Conservation (phyloP, 257 asterid genomes). For the Fraxinus pennsylvanica region DNA sequence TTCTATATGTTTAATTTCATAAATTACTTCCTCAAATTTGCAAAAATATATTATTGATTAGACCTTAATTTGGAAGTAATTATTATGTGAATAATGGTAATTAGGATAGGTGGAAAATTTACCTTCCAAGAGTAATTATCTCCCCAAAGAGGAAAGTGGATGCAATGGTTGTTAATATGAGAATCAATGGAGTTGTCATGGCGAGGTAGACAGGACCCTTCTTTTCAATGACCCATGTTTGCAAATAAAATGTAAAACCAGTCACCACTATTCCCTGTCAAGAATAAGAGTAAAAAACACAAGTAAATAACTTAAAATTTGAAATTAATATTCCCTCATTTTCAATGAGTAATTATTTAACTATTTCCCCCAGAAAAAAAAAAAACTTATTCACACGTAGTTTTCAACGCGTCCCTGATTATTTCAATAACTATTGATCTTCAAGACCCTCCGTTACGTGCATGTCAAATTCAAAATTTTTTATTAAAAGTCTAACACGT, state of each 20-base stretch:
- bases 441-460: too few relatives aligned
- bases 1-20: too few relatives aligned
- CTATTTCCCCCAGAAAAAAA: too few relatives aligned
- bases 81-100: not conserved
- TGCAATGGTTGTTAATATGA: slow-evolving; percentile 53
- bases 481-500: not conserved
- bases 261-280: slow-evolving; percentile 81
- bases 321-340: not conserved
- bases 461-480: too few relatives aligned
- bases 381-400: not conserved
- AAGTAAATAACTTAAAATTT: not conserved
- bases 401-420: not conserved
- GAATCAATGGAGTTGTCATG: slow-evolving; percentile 65
- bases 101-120: not conserved
- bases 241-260: slow-evolving; percentile 73
- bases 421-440: too few relatives aligned
- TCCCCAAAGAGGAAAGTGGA: slow-evolving; percentile 74
- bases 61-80: not conserved
- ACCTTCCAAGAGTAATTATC: slow-evolving; percentile 74
- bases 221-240: slow-evolving; percentile 86
- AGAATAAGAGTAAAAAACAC: not conserved
- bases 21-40: not conserved
- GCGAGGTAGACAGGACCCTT: slow-evolving; percentile 85
- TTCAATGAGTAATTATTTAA: not conserved
- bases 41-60: too few relatives aligned